Conservation (phyloP, 768 basidiomycete species). For the Podaxis sp. region DNA sequence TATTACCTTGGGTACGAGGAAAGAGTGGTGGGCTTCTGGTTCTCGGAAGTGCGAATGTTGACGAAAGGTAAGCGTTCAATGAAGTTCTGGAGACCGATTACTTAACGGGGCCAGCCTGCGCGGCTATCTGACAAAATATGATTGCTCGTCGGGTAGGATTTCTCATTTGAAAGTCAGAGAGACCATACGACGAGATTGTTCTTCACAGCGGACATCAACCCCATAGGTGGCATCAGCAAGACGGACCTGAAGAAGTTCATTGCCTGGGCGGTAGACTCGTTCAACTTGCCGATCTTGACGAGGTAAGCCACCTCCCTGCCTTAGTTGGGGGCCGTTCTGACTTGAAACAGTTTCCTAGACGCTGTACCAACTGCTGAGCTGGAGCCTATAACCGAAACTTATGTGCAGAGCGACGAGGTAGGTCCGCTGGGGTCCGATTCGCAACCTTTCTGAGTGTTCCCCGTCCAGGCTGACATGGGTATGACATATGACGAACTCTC, state of each 20-base stretch:
- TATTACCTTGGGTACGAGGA: constrained; percentile 89
- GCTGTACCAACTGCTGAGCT: constrained; percentile 95
- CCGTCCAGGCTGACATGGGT: constrained; percentile 88
- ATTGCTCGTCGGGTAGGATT: constrained; percentile 78
- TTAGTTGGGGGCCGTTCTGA: not conserved
- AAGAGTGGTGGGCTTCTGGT: constrained; percentile 84
- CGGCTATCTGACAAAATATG: constrained; percentile 97
- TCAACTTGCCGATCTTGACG: constrained; percentile 79
- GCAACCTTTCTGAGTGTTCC: constrained; percentile 7
- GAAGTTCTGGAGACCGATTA: not conserved
- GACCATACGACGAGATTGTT: not conserved
- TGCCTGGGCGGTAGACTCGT: constrained; percentile 69
- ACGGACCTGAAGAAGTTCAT: constrained; percentile 97
- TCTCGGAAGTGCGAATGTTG: constrained; percentile 97
- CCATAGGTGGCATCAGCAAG: constrained; percentile 97
- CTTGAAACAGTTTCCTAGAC: constrained; percentile 66
- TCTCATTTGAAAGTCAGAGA: not conserved
- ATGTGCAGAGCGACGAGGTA: constrained; percentile 95
- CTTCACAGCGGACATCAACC: constrained; percentile 86
- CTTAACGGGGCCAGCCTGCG: constrained; percentile 57
- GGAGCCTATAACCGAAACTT: constrained; percentile 90
- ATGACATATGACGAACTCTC: constrained; percentile 99
- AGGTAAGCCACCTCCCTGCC: constrained; percentile 43
- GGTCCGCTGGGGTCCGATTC: constrained; percentile 10
- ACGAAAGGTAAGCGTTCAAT: constrained; percentile 67